These are phyloP conservation scores for Globisporangium radiosum DNA, from an alignment of 352 stramenopile species.

Conservation along the genomic window DNA sequence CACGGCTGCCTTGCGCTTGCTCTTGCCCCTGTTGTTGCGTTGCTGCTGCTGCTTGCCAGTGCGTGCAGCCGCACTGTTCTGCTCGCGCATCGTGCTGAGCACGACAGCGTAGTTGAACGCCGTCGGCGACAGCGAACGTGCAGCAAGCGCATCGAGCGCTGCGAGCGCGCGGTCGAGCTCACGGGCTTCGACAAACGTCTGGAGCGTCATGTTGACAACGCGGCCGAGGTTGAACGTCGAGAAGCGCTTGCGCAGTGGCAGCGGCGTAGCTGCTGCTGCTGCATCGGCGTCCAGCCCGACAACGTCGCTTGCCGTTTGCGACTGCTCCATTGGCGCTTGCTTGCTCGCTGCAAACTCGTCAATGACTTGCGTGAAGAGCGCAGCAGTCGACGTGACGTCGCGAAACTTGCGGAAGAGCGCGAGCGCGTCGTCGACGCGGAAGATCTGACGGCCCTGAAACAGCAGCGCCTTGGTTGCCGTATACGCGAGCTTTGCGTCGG, in stretches of 20 bases:
- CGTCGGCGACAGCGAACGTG: conserved; percentile 20
- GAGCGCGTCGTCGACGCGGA: conserved; percentile 34
- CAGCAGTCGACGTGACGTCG: conserved; percentile 27
- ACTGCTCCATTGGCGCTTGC: conserved; percentile 3
- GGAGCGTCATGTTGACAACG: conserved; percentile 38
- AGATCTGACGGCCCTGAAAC: conserved; percentile 38
- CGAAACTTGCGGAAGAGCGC: conserved; percentile 41
- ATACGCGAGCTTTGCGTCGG: conserved; percentile 41
- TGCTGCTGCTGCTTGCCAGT: conserved; percentile 14
- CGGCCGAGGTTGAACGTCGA: conserved; percentile 40
- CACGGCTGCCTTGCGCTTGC: neutral
- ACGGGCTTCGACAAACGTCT: conserved; percentile 40
- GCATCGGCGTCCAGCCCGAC: neutral
- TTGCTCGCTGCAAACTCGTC: conserved; percentile 27
- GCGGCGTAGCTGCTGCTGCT: conserved; percentile 2
- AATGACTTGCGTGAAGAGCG: conserved; percentile 43
- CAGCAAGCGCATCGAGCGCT: conserved; percentile 27
- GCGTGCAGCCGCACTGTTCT: conserved; percentile 13
- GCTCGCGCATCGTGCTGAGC: conserved; percentile 43
- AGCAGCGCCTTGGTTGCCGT: conserved; percentile 46
- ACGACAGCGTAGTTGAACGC: conserved; percentile 39
- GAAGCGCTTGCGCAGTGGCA: conserved; percentile 11
- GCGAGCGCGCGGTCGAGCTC: conserved; percentile 27
- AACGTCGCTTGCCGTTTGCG: conserved; percentile 1
- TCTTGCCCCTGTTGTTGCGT: conserved; percentile 6